Percentiles rank a stretch among this genome's conserved stretches.
These are phyloP conservation scores for Linnemannia zychae DNA, from an alignment of 192 early-diverging fungal genomes.

Conservation along the genomic window DNA sequence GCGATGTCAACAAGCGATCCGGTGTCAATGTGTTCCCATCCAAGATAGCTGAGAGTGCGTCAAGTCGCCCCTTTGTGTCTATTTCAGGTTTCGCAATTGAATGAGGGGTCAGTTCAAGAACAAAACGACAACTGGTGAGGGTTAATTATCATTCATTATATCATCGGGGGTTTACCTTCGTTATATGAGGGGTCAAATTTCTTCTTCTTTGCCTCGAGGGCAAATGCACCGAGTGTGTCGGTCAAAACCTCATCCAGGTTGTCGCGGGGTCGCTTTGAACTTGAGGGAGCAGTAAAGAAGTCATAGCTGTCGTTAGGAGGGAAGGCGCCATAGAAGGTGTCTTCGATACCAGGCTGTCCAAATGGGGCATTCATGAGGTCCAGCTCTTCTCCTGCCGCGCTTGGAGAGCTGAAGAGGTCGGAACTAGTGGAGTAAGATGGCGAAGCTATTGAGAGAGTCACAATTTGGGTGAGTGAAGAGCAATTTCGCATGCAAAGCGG, in stretches of 20 bases:
- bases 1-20: constrained; percentile 23
- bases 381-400: constrained; percentile 24
- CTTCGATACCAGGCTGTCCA: constrained; percentile 18
- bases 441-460: constrained; percentile 14
- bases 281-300: constrained; percentile 11
- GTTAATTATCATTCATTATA: neutral
- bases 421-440: constrained; percentile 48
- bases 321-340: constrained; percentile 27
- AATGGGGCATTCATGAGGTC: constrained; percentile 28
- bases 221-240: constrained; percentile 52
- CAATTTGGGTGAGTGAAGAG: neutral
- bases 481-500: neutral
- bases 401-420: constrained; percentile 44
- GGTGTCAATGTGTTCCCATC: constrained; percentile 32
- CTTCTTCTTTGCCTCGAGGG: constrained; percentile 53
- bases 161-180: constrained; percentile 28
- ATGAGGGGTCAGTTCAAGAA: neutral
- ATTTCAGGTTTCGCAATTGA: neutral
- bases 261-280: constrained; percentile 37
- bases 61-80: constrained; percentile 48
- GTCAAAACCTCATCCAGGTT: constrained; percentile 34
- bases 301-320: constrained; percentile 16
- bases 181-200: constrained; percentile 45
- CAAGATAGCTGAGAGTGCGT: constrained; percentile 39
- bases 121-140: neutral